phyloP scores from a whole-genome alignment of 768 basidiomycete species.

The Suillus spraguei region DNA sequence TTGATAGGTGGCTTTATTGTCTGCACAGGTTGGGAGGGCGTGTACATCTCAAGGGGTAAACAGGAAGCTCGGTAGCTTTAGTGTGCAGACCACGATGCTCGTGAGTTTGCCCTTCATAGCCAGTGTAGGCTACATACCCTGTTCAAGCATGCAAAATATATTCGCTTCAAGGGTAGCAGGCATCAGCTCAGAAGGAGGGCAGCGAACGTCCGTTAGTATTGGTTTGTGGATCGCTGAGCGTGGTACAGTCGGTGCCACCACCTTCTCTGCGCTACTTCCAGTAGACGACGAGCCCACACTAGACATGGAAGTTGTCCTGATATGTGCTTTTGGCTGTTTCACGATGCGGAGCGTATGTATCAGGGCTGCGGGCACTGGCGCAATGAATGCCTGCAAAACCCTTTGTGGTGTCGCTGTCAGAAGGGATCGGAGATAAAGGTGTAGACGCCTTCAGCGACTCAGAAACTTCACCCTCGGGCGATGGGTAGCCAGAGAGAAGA shows the following conservation, averaged over 20 bases:
- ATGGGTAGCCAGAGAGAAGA: background rate
- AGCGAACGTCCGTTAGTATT: conserved; percentile 27
- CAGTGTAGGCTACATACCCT: background rate
- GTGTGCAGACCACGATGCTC: conserved; percentile 12
- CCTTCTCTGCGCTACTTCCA: conserved; percentile 10
- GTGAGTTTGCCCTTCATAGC: conserved; percentile 16
- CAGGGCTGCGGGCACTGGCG: conserved; percentile 21
- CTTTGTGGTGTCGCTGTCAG: conserved; percentile 3
- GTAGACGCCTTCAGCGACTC: background rate
- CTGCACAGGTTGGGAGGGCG: background rate
- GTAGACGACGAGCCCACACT: conserved; percentile 13
- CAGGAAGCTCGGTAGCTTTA: background rate
- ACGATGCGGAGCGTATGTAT: conserved; percentile 31
- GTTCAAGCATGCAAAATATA: conserved; percentile 3
- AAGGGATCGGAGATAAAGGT: background rate
- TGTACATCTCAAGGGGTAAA: background rate
- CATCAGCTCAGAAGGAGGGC: conserved; percentile 26
- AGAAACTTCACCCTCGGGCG: background rate
- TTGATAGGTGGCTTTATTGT: background rate
- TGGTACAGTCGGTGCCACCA: background rate
- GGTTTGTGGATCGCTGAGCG: conserved; percentile 18
- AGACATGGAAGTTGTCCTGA: conserved; percentile 21
- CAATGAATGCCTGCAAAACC: too few species aligned
- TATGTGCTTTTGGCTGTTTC: conserved; percentile 29
- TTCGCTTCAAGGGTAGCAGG: background rate